Percentiles rank a stretch among this genome's conserved stretches.
Evolutionary conservation across 1,284 basidiomycete genomes (phyloP).

Genomic region (Boletellus deceptivus): DNA sequence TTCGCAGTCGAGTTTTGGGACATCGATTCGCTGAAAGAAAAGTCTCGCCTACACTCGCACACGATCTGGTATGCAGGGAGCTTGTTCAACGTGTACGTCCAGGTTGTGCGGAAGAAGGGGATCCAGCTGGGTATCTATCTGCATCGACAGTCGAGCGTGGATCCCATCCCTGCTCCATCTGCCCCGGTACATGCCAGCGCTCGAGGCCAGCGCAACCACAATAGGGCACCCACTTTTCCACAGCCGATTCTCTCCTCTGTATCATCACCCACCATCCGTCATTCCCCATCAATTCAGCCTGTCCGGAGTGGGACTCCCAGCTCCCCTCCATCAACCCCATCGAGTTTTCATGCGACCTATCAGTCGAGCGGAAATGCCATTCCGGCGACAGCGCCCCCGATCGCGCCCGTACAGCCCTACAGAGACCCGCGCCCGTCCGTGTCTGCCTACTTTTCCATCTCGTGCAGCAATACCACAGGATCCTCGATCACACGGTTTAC

Average conservation of each 20-base stretch:
- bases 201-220: slow-evolving; percentile 23
- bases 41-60: slow-evolving; percentile 73
- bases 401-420: slow-evolving; percentile 62
- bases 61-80: slow-evolving; percentile 81
- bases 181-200: slow-evolving; percentile 13
- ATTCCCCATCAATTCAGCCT: slow-evolving; percentile 45
- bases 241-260: slow-evolving; percentile 20
- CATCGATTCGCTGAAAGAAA: slow-evolving; percentile 79
- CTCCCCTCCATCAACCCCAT: slow-evolving; percentile 22
- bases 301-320: slow-evolving; percentile 42
- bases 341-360: slow-evolving; percentile 23
- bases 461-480: slow-evolving; percentile 79
- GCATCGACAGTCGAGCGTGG: slow-evolving; percentile 78
- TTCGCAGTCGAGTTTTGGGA: slow-evolving; percentile 93
- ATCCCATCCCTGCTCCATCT: slow-evolving; percentile 52
- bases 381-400: slow-evolving; percentile 43
- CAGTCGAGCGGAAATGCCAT: slow-evolving; percentile 26
- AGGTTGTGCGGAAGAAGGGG: slow-evolving; percentile 73
- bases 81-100: slow-evolving; percentile 85
- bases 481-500: slow-evolving; percentile 81
- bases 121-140: slow-evolving; percentile 88
- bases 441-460: slow-evolving; percentile 80
- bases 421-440: slow-evolving; percentile 70
- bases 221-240: slow-evolving; percentile 29
- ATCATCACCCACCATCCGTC: slow-evolving; percentile 34